Evolutionary conservation across 805 yeast species (phyloP).

Genomic region (Hanseniaspora lindneri): DNA sequence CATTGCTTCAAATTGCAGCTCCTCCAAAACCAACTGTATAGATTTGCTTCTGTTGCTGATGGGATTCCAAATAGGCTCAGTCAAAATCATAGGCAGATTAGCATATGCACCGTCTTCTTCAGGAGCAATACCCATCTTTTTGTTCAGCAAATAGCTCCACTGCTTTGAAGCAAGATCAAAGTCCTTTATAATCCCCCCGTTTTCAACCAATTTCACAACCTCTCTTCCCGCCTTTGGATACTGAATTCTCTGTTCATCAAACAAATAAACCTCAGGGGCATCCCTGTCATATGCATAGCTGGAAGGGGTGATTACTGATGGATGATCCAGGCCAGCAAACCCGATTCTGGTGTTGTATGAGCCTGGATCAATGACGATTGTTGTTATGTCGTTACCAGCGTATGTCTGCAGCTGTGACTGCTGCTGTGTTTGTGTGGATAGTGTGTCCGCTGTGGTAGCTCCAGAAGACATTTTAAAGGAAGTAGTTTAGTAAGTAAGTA

Average conservation of each 20-base stretch:
- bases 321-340: constrained; percentile 84
- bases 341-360: constrained; percentile 75
- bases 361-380: constrained; percentile 86
- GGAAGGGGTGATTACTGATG: constrained; percentile 65
- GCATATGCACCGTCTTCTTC: constrained; percentile 32
- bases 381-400: constrained; percentile 72
- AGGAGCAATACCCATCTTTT: constrained; percentile 38
- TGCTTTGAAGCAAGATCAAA: constrained; percentile 81
- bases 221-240: constrained; percentile 35
- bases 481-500: not conserved
- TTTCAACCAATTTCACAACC: constrained; percentile 46
- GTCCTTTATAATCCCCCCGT: constrained; percentile 49
- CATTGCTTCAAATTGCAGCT: constrained; percentile 63
- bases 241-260: constrained; percentile 35
- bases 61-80: constrained; percentile 82
- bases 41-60: constrained; percentile 53
- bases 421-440: not conserved
- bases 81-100: constrained; percentile 51
- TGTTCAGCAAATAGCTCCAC: constrained; percentile 49
- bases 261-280: constrained; percentile 20
- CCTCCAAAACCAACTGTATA: constrained; percentile 60
- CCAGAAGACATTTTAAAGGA: constrained; percentile 1
- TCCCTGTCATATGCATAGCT: constrained; percentile 35
- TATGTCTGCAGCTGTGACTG: constrained; percentile 35
- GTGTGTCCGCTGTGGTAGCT: not conserved